Evolutionary conservation across 2,329 filamentous ascomycete genomes (phyloP).

Genomic region (Colletotrichum spaethianum): DNA sequence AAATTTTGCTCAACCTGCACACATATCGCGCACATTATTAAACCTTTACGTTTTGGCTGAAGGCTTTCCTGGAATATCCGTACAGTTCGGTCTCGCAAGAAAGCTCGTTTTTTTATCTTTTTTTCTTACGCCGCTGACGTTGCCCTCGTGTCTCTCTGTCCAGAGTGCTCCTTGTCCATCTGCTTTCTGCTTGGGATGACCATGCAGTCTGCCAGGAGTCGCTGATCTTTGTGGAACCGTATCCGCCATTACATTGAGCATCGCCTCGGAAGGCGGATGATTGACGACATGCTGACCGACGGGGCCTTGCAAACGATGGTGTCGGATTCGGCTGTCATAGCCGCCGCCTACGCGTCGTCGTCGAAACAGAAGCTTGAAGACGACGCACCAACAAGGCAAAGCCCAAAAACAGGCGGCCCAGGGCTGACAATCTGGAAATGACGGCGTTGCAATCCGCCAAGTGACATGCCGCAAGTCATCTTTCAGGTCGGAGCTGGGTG

Average conservation of each 20-base stretch:
- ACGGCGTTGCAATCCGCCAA: slow-evolving; percentile 30
- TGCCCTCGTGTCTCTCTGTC: not conserved
- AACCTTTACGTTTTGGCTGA: not conserved
- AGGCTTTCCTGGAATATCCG: not conserved
- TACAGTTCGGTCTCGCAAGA: not conserved
- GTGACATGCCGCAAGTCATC: slow-evolving; percentile 14
- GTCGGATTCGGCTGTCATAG: slow-evolving; percentile 6
- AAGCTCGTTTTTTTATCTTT: too few species aligned
- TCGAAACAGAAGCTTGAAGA: too few species aligned
- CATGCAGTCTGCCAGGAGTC: slow-evolving; percentile 31
- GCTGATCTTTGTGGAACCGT: slow-evolving; percentile 30
- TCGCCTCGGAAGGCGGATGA: not conserved
- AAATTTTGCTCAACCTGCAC: slow-evolving; percentile 20
- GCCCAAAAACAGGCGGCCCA: not conserved
- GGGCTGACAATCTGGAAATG: slow-evolving; percentile 33
- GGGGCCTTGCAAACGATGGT: slow-evolving; percentile 7
- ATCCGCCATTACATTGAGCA: not conserved
- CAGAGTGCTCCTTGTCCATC: not conserved
- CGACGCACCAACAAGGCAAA: slow-evolving; percentile 11
- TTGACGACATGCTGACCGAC: slow-evolving; percentile 11
- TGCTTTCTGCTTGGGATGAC: not conserved
- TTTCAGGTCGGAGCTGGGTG: not conserved
- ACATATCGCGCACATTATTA: not conserved
- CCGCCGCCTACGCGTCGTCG: not conserved
- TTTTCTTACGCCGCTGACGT: not conserved